A percentile compares a stretch with the other conserved stretches of the same genome.
These are phyloP conservation scores for Trichoderma asperelloides DNA, from an alignment of 495 filamentous ascomycete genomes.

Conservation along the genomic window DNA sequence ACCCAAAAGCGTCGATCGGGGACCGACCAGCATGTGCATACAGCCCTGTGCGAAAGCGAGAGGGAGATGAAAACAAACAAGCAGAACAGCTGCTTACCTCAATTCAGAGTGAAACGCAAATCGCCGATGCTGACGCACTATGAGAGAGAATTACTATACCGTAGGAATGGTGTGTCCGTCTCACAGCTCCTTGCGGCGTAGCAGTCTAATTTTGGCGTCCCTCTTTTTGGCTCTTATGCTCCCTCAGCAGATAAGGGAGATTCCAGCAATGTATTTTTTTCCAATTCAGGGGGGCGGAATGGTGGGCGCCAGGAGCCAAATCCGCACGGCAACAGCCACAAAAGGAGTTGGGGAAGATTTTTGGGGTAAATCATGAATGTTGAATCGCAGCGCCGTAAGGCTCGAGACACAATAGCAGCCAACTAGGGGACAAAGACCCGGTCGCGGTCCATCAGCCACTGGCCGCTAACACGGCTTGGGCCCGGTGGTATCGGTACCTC, in stretches of 20 bases:
- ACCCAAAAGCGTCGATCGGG: slow-evolving; percentile 3
- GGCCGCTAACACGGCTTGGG: not conserved
- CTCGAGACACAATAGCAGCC: not conserved
- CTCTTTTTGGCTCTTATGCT: not conserved
- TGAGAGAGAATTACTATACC: not conserved
- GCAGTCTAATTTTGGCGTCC: not conserved
- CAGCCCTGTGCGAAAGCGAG: not conserved
- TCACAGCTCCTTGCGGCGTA: too few species aligned
- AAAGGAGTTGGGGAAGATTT: not conserved
- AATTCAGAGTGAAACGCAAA: not conserved
- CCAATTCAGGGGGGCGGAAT: not conserved
- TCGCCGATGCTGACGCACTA: not conserved
- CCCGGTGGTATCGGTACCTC: not conserved
- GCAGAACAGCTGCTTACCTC: not conserved
- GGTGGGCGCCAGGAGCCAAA: not conserved
- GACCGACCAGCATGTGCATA: not conserved
- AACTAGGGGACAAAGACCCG: not conserved
- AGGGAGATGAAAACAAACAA: not conserved
- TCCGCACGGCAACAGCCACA: slow-evolving; percentile 2
- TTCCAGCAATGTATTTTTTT: not conserved
- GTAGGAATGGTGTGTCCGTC: too few species aligned
- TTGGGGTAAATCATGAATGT: not conserved
- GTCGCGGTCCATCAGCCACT: not conserved
- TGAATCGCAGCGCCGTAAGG: not conserved
- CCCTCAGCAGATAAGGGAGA: not conserved